Evolutionary conservation across 2,329 filamentous ascomycete genomes (phyloP).

Genomic region (Dothiorella sarmentorum): DNA sequence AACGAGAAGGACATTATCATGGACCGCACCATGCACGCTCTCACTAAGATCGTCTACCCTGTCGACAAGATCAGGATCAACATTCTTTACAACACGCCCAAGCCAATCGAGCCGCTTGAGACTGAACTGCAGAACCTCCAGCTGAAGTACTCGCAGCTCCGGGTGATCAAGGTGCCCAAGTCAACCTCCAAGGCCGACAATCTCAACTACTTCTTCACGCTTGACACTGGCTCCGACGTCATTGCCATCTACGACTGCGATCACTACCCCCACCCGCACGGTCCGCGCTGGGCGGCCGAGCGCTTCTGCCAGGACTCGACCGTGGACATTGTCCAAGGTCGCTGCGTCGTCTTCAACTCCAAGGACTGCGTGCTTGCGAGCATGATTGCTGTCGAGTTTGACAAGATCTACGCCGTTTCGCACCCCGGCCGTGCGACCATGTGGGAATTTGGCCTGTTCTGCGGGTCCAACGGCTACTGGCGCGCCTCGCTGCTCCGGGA

Average conservation of each 20-base stretch:
- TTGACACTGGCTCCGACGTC: constrained; percentile 45
- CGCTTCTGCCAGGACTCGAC: constrained; percentile 42
- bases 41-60: constrained; percentile 48
- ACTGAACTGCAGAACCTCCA: constrained; percentile 40
- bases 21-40: constrained; percentile 45
- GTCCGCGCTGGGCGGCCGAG: constrained; percentile 48
- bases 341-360: constrained; percentile 49
- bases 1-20: constrained; percentile 51
- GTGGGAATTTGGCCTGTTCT: constrained; percentile 50
- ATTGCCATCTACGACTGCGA: constrained; percentile 51
- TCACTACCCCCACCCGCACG: constrained; percentile 50
- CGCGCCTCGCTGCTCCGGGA: constrained; percentile 42
- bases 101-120: constrained; percentile 46
- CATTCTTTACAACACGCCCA: constrained; percentile 49
- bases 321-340: constrained; percentile 49
- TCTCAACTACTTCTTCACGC: constrained; percentile 47
- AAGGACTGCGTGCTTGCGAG: constrained; percentile 42
- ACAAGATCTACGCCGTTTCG: constrained; percentile 52
- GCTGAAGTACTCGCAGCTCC: constrained; percentile 38
- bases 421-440: constrained; percentile 48
- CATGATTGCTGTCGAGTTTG: constrained; percentile 51
- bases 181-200: constrained; percentile 52
- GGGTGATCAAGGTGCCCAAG: constrained; percentile 47
- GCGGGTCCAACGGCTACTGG: constrained; percentile 51
- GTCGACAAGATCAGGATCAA: constrained; percentile 47